phyloP scores from a whole-genome alignment of 371 early-diverging fungal genomes.

The Dinochytrium kinnereticum region DNA sequence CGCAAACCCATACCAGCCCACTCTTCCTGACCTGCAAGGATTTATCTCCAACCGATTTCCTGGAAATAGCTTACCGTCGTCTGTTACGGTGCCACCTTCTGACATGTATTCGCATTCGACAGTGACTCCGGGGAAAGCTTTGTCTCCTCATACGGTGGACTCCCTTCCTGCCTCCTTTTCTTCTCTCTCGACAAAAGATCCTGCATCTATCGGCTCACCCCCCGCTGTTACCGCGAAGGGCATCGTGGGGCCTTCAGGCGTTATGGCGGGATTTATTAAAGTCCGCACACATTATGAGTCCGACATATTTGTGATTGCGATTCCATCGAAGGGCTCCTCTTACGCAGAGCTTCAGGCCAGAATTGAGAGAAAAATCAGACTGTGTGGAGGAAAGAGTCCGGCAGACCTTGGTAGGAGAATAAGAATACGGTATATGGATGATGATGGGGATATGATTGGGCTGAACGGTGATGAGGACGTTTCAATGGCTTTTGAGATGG shows the following conservation, averaged over 20 bases:
- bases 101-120: too few species aligned
- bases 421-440: slow-evolving; percentile 87
- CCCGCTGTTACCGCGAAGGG: neutral
- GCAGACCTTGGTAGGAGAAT: slow-evolving; percentile 50
- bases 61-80: neutral
- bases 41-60: neutral
- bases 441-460: slow-evolving; percentile 87
- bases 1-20: neutral
- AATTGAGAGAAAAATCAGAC: slow-evolving; percentile 85
- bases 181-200: neutral
- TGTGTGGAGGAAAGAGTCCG: slow-evolving; percentile 60
- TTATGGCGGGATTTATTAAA: slow-evolving; percentile 56
- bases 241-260: neutral
- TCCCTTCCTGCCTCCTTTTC: neutral
- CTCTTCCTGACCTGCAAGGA: neutral
- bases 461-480: slow-evolving; percentile 92
- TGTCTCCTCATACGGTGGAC: too few species aligned
- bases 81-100: neutral
- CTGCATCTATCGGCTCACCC: slow-evolving; percentile 5
- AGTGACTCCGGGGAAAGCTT: too few species aligned
- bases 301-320: slow-evolving; percentile 85
- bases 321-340: slow-evolving; percentile 66
- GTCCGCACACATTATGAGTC: slow-evolving; percentile 85
- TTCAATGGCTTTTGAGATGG: slow-evolving; percentile 83
- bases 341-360: slow-evolving; percentile 77